Base-by-base conservation (phyloP, 768 basidiomycete species). In the Boletus barrowsii region DNA sequence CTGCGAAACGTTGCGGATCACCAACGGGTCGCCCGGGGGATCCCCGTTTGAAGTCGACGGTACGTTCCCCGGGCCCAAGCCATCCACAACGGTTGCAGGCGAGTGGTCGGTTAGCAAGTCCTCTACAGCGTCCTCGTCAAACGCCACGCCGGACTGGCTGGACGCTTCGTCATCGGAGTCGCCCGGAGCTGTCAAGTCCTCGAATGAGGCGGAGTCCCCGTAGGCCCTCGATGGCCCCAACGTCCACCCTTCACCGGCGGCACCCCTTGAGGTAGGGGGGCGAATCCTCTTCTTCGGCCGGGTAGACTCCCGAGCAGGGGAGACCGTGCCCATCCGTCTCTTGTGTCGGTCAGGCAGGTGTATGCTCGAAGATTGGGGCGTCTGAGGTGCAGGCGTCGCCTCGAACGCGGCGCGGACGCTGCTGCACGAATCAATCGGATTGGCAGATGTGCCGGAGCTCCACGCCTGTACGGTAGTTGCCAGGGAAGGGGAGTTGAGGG, bases 41-140 rank as follows among this genome's bases (percentile, higher is more conserved):
- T 33, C 4, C n/a, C 4, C 6, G 26, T 13, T 1, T 13, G n/a
- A n/a, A 3, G 11, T 4, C 2, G 5, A 0, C 2, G n/a, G 24
- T 24, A 9, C 10, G 17, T 40, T 40, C 37, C n/a, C n/a, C n/a
- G n/a, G n/a, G n/a, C 20, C 26, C 22, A 1, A n/a, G 22, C 46
- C 4, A 5, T 26, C 17, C 18, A 9, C 33, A 36, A 5, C 3
- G 36, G 24, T 13, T 17, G 10, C 5, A 0, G 14, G 5, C 3
- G 15, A 17, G 20, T 47, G 2, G 13, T 33, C 1, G 8, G 0
- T 3, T 33, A 20, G 22, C 5, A 40, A 29, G 36, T 40, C 24
- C 37, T 40, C 26, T 10, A 15, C n/a, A n/a, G n/a, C n/a, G n/a
- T n/a, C n/a, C n/a, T n/a, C n/a, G n/a, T n/a, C n/a, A n/a, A n/a